Conservation (phyloP, 1,284 basidiomycete genomes). For the Anthracocystis walkeri region DNA sequence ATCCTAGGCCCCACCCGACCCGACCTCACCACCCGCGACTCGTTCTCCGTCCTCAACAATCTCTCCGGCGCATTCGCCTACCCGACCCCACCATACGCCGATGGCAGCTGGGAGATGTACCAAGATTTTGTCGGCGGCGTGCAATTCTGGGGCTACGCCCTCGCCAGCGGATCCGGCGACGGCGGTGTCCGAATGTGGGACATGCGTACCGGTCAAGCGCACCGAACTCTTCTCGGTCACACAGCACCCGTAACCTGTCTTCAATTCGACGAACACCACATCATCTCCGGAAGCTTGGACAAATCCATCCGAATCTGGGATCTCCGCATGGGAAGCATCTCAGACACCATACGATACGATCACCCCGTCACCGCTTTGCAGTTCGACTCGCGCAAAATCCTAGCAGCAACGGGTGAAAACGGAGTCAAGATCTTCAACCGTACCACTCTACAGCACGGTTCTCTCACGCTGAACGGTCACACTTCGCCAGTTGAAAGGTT, state of each 20-base stretch:
- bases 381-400: slow-evolving; percentile 91
- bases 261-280: slow-evolving; percentile 95
- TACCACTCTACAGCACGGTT: slow-evolving; percentile 88
- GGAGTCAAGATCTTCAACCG: slow-evolving; percentile 96
- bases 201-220: slow-evolving; percentile 95
- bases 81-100: slow-evolving; percentile 86
- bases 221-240: slow-evolving; percentile 91
- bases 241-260: slow-evolving; percentile 92
- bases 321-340: slow-evolving; percentile 85
- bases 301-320: slow-evolving; percentile 87
- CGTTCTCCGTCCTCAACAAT: slow-evolving; percentile 55
- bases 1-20: slow-evolving; percentile 45
- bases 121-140: slow-evolving; percentile 97
- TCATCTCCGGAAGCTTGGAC: slow-evolving; percentile 91
- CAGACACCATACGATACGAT: slow-evolving; percentile 91
- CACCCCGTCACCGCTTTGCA: slow-evolving; percentile 90
- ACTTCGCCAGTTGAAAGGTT: slow-evolving; percentile 87
- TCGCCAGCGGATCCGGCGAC: slow-evolving; percentile 95
- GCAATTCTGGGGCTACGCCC: slow-evolving; percentile 98
- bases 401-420: slow-evolving; percentile 93
- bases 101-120: slow-evolving; percentile 92
- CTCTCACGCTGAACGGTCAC: slow-evolving; percentile 89
- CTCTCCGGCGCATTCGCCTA: slow-evolving; percentile 73
- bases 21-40: slow-evolving; percentile 35
- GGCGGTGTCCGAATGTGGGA: slow-evolving; percentile 99